Conservation (phyloP, 805 yeast species). For the Candida methanosorbosa region DNA sequence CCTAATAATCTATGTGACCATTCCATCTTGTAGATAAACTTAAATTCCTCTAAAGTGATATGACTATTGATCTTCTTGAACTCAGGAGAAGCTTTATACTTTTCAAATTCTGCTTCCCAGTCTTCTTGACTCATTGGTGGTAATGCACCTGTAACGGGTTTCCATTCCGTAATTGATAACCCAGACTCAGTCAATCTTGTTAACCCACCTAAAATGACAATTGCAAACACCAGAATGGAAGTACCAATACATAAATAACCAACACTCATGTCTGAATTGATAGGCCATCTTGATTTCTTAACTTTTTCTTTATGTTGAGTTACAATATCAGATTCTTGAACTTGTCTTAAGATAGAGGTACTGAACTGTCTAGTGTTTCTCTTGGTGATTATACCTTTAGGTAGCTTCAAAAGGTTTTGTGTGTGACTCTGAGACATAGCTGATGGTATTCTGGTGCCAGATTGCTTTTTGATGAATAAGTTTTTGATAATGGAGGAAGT, state of each 20-base stretch:
- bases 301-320: neutral
- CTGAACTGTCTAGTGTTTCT: constrained; percentile 6
- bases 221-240: constrained; percentile 85
- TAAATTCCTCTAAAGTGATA: constrained; percentile 84
- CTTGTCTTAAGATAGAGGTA: constrained; percentile 2
- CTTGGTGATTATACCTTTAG: neutral
- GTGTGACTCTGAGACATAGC: neutral
- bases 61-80: constrained; percentile 83
- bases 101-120: constrained; percentile 79
- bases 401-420: neutral
- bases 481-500: neutral
- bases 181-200: constrained; percentile 96
- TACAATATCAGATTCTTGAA: constrained; percentile 3
- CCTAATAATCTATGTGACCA: constrained; percentile 96
- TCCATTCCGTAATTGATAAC: constrained; percentile 95
- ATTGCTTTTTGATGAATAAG: neutral
- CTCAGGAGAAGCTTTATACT: constrained; percentile 84
- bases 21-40: constrained; percentile 93
- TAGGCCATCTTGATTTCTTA: constrained; percentile 24
- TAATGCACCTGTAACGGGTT: constrained; percentile 89
- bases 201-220: constrained; percentile 92
- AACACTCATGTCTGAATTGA: constrained; percentile 47
- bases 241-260: constrained; percentile 88
- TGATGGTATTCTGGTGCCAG: no score
- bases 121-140: constrained; percentile 79